Evolutionary conservation across 2,329 filamentous ascomycete genomes (phyloP), one percentile per base, ranked within the genome.

Genomic region (Ascochyta lentis): DNA sequence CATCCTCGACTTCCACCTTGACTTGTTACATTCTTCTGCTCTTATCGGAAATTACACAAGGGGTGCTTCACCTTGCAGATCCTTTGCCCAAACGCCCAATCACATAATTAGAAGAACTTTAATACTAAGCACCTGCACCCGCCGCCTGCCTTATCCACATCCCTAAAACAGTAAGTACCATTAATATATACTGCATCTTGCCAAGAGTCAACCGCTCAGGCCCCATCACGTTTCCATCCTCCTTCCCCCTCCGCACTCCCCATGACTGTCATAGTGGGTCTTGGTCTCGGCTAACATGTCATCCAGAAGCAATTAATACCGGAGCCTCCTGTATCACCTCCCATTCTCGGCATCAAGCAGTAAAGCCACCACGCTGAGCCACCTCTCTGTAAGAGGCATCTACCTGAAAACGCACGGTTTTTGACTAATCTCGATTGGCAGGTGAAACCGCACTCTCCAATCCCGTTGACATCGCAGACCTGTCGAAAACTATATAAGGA

Each of bases 111-210:
- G 35, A 45, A 58, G 56, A 42, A 53, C 52, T 59, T 59, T 49
- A 54, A 63, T 43, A 44, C 57, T 60, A 53, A 64, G 46, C 22
- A 39, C 24, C 13, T 31, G 24, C 16, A 34, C 19, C 49, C 44
- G 56, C 53, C 52, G 51, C 44, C 54, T 48, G 56, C 44, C 35
- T 59, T 65, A 58, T 59, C 49, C 61, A 69, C 61, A 71, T 69
- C 65, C 68, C 67, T 70, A 70, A 66, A 62, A 50, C 50, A 68
- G 69, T 71, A 73, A 73, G 68, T 58, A 59, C 15, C 29, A 22
- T 47, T 64, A 70, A 71, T 71, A 61, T 72, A 50, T 56, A 54
- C 41, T 62, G 66, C 70, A 54, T 64, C 47, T 58, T 63, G 68
- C 69, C 68, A 72, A 72, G 68, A 53, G 22, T 16, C 44, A 41